Percentiles rank a stretch among this genome's conserved stretches.
Conservation (phyloP, 2,329 filamentous ascomycete genomes). For the Aspergillus hiratsukae region DNA sequence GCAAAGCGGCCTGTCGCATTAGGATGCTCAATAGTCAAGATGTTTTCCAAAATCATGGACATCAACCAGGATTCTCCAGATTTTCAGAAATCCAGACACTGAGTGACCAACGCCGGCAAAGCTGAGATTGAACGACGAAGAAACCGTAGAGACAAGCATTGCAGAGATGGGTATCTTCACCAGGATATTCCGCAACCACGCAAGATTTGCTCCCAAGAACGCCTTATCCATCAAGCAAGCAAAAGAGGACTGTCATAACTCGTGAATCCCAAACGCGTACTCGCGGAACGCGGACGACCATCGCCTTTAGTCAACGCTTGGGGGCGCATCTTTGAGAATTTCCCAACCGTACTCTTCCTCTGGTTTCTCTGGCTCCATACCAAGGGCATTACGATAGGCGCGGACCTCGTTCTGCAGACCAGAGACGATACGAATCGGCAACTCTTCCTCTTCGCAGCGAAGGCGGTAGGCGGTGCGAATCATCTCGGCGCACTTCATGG, state of each 20-base stretch:
- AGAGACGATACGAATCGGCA: conserved; percentile 41
- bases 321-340: conserved; percentile 41
- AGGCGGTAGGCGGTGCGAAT: conserved; percentile 45
- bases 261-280: conserved; percentile 4
- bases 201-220: conserved; percentile 19
- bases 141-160: conserved; percentile 14
- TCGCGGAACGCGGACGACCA: background rate
- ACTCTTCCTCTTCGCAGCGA: conserved; percentile 45
- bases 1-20: background rate
- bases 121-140: conserved; percentile 1
- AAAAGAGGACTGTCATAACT: conserved; percentile 17
- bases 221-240: conserved; percentile 10
- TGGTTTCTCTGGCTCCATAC: conserved; percentile 45
- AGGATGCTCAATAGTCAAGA: conserved; percentile 1
- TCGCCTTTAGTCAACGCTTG: conserved; percentile 27
- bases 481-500: conserved; percentile 46
- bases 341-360: conserved; percentile 49
- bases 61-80: conserved; percentile 3
- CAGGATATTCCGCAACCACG: conserved; percentile 12
- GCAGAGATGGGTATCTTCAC: conserved; percentile 24
- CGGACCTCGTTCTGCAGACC: conserved; percentile 48
- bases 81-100: conserved; percentile 1
- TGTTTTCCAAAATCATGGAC: conserved; percentile 1
- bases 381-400: conserved; percentile 44
- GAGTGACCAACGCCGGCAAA: background rate